A percentile compares a stretch with the other conserved stretches of the same genome.
Evolutionary conservation across 495 filamentous ascomycete genomes (phyloP).

Genomic region (Pyrenopolyporus hunteri): DNA sequence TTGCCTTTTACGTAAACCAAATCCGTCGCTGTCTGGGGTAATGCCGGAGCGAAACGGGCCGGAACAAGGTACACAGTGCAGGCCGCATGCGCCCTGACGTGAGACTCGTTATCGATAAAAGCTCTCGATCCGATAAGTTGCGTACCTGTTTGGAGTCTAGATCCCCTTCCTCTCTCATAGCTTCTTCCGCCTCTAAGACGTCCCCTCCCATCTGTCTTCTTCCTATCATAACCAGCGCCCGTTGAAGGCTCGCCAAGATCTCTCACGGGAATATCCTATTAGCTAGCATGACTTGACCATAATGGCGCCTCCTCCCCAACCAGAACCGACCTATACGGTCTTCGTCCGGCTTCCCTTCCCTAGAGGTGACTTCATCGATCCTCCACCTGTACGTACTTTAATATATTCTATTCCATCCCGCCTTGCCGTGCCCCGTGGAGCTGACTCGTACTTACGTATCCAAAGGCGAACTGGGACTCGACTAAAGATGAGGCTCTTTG

Average conservation of each 20-base stretch:
- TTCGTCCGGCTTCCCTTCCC: conserved; percentile 89
- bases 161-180: neutral
- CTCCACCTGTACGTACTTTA: conserved; percentile 69
- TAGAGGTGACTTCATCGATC: conserved; percentile 86
- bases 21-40: no score
- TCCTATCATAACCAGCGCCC: conserved; percentile 24
- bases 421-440: neutral
- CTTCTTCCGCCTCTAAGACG: neutral
- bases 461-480: conserved; percentile 66
- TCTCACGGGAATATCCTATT: conserved; percentile 14
- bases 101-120: conserved; percentile 39
- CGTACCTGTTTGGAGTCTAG: no score
- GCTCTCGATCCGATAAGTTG: conserved; percentile 14
- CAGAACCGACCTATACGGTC: conserved; percentile 67
- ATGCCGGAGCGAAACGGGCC: conserved; percentile 27
- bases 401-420: neutral
- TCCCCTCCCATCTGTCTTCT: conserved; percentile 2
- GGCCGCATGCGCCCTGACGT: no score
- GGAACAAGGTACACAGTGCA: conserved; percentile 12
- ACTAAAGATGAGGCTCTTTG: conserved; percentile 87
- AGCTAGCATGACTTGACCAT: conserved; percentile 32
- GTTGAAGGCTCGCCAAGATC: conserved; percentile 4
- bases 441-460: conserved; percentile 2
- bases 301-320: conserved; percentile 36
- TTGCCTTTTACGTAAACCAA: no score